phyloP scores from a whole-genome alignment of 495 filamentous ascomycete species.

The Xylaria curta region DNA sequence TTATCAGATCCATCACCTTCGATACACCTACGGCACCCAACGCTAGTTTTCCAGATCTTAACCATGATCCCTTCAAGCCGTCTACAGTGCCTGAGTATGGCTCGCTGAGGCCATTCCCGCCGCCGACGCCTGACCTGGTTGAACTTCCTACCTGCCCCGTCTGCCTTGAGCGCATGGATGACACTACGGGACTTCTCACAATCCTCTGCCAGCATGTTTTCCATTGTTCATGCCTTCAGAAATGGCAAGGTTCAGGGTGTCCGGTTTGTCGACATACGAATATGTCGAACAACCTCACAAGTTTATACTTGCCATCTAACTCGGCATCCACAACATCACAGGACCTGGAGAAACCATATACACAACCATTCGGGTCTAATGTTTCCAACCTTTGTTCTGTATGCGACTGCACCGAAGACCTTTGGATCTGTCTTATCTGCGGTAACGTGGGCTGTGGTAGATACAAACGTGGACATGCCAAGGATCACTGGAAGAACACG shows the following conservation, averaged over 20 bases:
- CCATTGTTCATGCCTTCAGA: constrained; percentile 94
- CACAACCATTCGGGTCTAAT: constrained; percentile 57
- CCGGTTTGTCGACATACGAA: constrained; percentile 90
- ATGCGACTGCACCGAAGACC: constrained; percentile 77
- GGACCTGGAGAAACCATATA: constrained; percentile 49
- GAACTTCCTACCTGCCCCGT: constrained; percentile 97
- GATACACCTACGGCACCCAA: constrained; percentile 54
- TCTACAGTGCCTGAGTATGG: constrained; percentile 55
- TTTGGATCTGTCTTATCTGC: constrained; percentile 96
- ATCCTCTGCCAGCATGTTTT: constrained; percentile 98
- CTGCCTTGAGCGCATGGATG: constrained; percentile 97
- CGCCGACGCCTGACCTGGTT: constrained; percentile 86
- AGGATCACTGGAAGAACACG: constrained; percentile 89
- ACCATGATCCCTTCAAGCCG: constrained; percentile 70
- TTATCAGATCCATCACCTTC: constrained; percentile 85
- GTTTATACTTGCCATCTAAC: constrained; percentile 32
- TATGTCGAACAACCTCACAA: constrained; percentile 37
- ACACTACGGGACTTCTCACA: constrained; percentile 91
- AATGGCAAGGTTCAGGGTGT: constrained; percentile 93
- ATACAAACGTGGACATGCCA: constrained; percentile 93
- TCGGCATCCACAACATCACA: constrained; percentile 34
- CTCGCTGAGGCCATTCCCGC: constrained; percentile 82
- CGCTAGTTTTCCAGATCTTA: constrained; percentile 62
- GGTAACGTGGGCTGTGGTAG: constrained; percentile 92
- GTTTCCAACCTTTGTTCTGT: constrained; percentile 66